A percentile compares a stretch with the other conserved stretches of the same genome.
These are phyloP conservation scores for Angomonas desouzai DNA, from an alignment of 208 protist genomes.

Conservation along the genomic window DNA sequence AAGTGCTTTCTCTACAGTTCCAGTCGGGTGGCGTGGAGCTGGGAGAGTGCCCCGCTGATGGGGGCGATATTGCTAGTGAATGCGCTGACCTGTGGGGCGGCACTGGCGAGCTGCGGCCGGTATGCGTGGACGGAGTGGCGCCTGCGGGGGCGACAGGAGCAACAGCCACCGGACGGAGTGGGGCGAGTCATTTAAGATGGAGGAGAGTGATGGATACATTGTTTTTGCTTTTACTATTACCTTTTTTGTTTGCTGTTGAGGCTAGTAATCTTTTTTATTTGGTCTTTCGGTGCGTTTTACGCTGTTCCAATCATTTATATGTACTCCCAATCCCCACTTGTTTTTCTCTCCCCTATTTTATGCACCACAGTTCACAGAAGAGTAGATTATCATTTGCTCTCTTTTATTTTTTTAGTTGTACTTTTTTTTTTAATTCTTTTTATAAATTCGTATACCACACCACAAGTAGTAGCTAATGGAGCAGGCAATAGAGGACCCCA, in stretches of 20 bases:
- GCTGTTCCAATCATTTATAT: not conserved
- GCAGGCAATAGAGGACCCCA: not conserved
- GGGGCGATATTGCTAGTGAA: conserved; percentile 34
- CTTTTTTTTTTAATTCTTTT: not conserved
- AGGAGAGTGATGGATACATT: too few species aligned
- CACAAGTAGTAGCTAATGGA: not conserved
- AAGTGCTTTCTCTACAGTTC: conserved; percentile 66
- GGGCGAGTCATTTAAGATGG: not conserved
- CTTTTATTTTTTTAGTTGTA: not conserved
- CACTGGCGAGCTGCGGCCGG: conserved; percentile 1
- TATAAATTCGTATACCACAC: not conserved
- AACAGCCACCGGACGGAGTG: not conserved
- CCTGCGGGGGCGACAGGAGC: not conserved
- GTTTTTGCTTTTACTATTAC: too few species aligned
- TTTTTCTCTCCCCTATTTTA: too few species aligned
- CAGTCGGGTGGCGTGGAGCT: conserved; percentile 59
- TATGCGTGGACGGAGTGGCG: conserved; percentile 3
- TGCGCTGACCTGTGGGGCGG: conserved; percentile 2
- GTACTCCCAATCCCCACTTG: not conserved
- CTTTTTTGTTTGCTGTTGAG: too few species aligned
- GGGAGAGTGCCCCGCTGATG: conserved; percentile 68
- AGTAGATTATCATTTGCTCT: too few species aligned
- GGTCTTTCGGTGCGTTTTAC: not conserved
- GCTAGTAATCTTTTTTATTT: conserved; percentile 1
- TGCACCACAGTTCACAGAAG: too few species aligned